Conservation (phyloP, 2,329 filamentous ascomycete species). For the Eurotiales sp. region DNA sequence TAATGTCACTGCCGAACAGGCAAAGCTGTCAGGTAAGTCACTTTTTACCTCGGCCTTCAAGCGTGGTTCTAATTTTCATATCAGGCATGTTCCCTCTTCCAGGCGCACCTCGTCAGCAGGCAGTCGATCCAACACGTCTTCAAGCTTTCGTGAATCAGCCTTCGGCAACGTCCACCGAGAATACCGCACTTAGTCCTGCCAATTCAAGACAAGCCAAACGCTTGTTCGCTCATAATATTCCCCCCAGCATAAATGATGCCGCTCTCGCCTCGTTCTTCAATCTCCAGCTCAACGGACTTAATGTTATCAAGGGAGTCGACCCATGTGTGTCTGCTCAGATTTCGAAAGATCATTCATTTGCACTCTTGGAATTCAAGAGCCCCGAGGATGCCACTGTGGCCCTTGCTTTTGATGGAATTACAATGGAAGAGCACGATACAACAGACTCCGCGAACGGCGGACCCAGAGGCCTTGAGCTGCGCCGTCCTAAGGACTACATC, state of each 20-base stretch:
- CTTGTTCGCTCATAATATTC: constrained; percentile 81
- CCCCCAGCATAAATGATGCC: constrained; percentile 70
- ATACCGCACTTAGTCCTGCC: constrained; percentile 80
- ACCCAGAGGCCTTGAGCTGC: constrained; percentile 63
- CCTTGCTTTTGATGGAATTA: constrained; percentile 81
- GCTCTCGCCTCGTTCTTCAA: constrained; percentile 84
- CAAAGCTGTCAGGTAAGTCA: constrained; percentile 73
- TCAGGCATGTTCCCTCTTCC: constrained; percentile 93
- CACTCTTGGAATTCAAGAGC: constrained; percentile 85
- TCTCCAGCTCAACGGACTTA: constrained; percentile 91
- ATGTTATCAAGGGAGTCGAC: constrained; percentile 77
- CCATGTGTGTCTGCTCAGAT: constrained; percentile 82
- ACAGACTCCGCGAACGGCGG: constrained; percentile 52
- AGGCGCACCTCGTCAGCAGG: constrained; percentile 88
- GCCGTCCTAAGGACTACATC: constrained; percentile 94
- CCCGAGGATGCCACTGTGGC: constrained; percentile 86
- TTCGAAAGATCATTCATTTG: constrained; percentile 73
- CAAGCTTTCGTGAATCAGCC: constrained; percentile 96
- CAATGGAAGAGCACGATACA: constrained; percentile 71
- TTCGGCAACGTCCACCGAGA: constrained; percentile 59
- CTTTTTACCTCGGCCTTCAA: background rate
- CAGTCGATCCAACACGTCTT: constrained; percentile 89
- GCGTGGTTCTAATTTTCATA: background rate
- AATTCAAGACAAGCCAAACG: constrained; percentile 94
- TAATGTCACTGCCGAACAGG: constrained; percentile 96